Base-by-base conservation (phyloP, 2,329 filamentous ascomycete genomes). In the Scytalidium sp. region DNA sequence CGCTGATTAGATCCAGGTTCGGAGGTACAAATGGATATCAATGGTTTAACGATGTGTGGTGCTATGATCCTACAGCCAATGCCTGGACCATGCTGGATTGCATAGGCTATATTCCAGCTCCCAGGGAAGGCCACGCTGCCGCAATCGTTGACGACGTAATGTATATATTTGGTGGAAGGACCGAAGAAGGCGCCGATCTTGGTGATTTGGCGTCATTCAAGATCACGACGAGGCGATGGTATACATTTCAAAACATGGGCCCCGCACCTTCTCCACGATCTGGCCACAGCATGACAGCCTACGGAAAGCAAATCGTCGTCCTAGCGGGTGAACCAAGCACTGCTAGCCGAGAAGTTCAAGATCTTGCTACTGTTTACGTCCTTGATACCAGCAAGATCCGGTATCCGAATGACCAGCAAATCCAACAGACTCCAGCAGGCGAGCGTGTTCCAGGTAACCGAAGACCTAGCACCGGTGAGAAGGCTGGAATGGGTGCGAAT, bases 41-140 rank as follows among this genome's bases (percentile, higher is more conserved):
- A 62, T 99, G 94, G 95, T 99, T 97, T 74, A 99, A 97, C 67
- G 94, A 99, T 66, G 94, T 99, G 43, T 99, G 94, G 94, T 90
- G 86, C 46, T 99, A 94, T 67, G 93, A 97, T 62, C 88, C 92
- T 7, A 78, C 84, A 49, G 74, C 81, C 42, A 97, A 97, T 67
- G 74, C 79, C 49, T 99, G 94, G 94, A 74, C 83, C 9, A 87
- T 95, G 65, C 78, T 96, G 49, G 93, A 97, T 64, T 99, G 94
- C 67, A 97, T 97, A 62, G 94, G 94, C 29, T 99, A 97, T 68
- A 97, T 99, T 52, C 94, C 95, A 1, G 86, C 91, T 2, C 86
- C 93, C 17, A 84, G 94, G 53, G 94, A 99, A 75, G 94, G 94
- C 3, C 94, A 99, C 67, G 92, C 95, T 11, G 90, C 94, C 13